Evolutionary conservation across 2,329 filamentous ascomycete species (phyloP).

Genomic region (Penicillium rolfsii): DNA sequence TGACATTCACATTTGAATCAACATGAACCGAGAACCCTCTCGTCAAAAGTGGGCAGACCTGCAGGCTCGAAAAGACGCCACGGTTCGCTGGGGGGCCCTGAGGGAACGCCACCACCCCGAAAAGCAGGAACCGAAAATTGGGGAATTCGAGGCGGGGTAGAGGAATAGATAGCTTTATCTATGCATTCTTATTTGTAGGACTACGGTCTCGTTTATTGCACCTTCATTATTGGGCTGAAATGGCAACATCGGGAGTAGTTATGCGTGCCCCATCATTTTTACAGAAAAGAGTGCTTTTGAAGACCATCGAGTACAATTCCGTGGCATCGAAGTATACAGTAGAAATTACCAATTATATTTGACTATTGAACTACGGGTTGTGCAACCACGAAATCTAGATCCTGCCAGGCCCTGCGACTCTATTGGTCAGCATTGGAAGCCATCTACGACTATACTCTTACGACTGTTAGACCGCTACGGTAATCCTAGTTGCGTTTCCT

Average conservation of each 20-base stretch:
- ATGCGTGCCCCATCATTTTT: background rate
- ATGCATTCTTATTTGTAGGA: too few relatives aligned
- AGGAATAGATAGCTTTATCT: too few relatives aligned
- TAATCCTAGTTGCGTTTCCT: background rate
- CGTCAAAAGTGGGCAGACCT: background rate
- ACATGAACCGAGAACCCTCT: background rate
- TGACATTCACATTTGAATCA: background rate
- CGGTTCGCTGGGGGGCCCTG: constrained; percentile 7
- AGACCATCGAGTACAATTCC: background rate
- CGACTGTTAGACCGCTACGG: background rate
- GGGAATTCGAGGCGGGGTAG: background rate
- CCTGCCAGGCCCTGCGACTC: background rate
- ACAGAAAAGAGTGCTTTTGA: background rate
- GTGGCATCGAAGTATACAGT: background rate
- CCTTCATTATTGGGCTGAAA: background rate
- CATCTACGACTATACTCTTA: background rate
- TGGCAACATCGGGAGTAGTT: background rate
- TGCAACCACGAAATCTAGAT: background rate
- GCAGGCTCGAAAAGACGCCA: constrained; percentile 4
- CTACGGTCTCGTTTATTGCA: too few relatives aligned
- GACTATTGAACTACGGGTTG: background rate
- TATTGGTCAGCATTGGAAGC: background rate
- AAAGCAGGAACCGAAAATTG: constrained; percentile 7
- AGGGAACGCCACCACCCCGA: constrained; percentile 3
- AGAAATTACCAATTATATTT: background rate